Evolutionary conservation across 768 basidiomycete species (phyloP).

Genomic region (Cystobasidium tubakii): DNA sequence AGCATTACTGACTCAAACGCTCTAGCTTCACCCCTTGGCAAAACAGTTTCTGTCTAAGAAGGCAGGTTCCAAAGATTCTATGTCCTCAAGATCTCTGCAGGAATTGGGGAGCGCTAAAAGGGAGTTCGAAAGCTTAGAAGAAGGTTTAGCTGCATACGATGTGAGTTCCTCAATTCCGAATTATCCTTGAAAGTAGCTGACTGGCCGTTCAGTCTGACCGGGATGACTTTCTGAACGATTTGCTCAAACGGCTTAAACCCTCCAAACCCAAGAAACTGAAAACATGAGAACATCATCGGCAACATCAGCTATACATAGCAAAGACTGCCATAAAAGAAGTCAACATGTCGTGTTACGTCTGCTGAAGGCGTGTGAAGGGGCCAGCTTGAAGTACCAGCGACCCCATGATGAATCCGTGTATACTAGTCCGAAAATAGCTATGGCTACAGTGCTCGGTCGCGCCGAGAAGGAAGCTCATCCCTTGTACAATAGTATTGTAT

Average conservation of each 20-base stretch:
- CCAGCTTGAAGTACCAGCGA: not conserved
- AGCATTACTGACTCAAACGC: not conserved
- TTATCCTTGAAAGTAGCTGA: too few species aligned
- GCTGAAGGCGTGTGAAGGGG: too few species aligned
- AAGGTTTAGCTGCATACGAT: slow-evolving; percentile 9
- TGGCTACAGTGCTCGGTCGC: not conserved
- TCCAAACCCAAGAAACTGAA: not conserved
- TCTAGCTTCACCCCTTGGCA: not conserved
- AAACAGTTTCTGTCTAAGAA: not conserved
- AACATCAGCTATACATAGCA: not conserved
- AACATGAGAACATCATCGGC: too few species aligned
- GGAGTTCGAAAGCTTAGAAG: not conserved
- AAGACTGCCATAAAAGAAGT: not conserved
- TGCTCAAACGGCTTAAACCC: slow-evolving; percentile 4
- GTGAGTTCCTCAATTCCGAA: not conserved
- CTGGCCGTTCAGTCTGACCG: slow-evolving; percentile 2
- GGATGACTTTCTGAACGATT: not conserved
- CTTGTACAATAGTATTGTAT: not conserved
- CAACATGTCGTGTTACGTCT: not conserved
- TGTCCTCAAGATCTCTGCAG: not conserved
- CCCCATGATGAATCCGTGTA: not conserved
- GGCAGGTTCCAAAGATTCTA: not conserved
- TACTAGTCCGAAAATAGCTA: not conserved
- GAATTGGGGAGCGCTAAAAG: not conserved
- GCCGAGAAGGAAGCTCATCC: not conserved